These are phyloP conservation scores for Skeletonema potamos DNA, from an alignment of 108 stramenopile genomes.

Conservation along the genomic window DNA sequence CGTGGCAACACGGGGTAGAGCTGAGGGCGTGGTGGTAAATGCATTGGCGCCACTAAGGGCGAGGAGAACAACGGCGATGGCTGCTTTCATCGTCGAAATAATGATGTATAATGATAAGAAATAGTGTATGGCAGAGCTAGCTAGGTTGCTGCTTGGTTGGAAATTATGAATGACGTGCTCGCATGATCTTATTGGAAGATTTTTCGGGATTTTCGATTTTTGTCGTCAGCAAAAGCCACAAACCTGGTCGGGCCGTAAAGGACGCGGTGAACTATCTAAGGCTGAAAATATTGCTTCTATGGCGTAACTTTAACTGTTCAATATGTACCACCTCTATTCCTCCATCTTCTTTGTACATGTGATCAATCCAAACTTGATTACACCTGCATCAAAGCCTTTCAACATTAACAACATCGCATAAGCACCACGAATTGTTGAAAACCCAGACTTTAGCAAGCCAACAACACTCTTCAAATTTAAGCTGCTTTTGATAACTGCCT, in stretches of 20 bases:
- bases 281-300: no score
- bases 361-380: slow-evolving; percentile 89
- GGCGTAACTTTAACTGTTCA: no score
- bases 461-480: slow-evolving; percentile 70
- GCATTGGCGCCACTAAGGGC: not conserved
- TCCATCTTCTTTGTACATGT: slow-evolving; percentile 77
- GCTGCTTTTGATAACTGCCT: slow-evolving; percentile 86
- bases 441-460: slow-evolving; percentile 78
- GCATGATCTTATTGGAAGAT: no score
- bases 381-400: slow-evolving; percentile 74
- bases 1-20: not conserved
- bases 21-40: not conserved
- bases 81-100: not conserved
- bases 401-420: slow-evolving; percentile 91
- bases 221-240: no score
- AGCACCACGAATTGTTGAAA: slow-evolving; percentile 78
- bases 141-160: no score
- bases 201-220: no score
- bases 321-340: not conserved
- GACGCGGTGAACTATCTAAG: no score
- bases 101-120: no score
- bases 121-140: no score
- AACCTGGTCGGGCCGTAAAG: no score
- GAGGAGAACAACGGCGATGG: not conserved
- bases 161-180: no score